Evolutionary conservation across 768 basidiomycete genomes (phyloP), one percentile per base, ranked within the genome.

Genomic region (Mycena vitilis): DNA sequence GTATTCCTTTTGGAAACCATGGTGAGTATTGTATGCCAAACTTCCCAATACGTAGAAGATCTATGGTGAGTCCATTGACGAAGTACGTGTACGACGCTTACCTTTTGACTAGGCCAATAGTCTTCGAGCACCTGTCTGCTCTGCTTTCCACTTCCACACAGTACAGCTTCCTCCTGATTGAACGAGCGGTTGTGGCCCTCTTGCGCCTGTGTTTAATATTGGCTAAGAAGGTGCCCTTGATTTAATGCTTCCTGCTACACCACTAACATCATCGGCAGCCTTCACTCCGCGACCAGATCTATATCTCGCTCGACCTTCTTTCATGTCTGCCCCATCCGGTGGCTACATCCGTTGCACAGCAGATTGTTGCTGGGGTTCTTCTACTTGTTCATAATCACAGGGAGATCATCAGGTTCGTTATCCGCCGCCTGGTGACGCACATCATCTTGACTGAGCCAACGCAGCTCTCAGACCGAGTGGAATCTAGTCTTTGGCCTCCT

Each of bases 1-100:
- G 91, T 98, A 1, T 97, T 98, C 81, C 88, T 99, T 44, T 80
- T 99, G 68, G 98, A 99, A 79, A 94, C 89, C 57, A 97, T 98
- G 92, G 90, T 95, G 71, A 97, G 95, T 78, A 89, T 99, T 47
- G 86, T 92, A 2, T 90, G 87, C 70, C 89, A 94, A 66, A 88
- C 91, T 2, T 87, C 91, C 10, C 87, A 90, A 67, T 86, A 91
- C 72, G 91, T 98, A 34, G 91, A 91, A 63, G 96, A 99, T 52
- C 86, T 95, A 48, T 99, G 98, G 97, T 94, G 71, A 72, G 89
- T 78, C 36, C 63, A 48, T 63, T 25, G 15, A 49, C 12, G 36
- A 53, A 44, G 63, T 63, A 18, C 61, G 55, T 69, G 56, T n/a
- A n/a, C 16, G 51, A 38, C 51, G 25, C 37, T 60, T 51, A 62